These are phyloP conservation scores for Arthrobotrys sinensis DNA, from an alignment of 2,329 filamentous ascomycete species.

Conservation along the genomic window DNA sequence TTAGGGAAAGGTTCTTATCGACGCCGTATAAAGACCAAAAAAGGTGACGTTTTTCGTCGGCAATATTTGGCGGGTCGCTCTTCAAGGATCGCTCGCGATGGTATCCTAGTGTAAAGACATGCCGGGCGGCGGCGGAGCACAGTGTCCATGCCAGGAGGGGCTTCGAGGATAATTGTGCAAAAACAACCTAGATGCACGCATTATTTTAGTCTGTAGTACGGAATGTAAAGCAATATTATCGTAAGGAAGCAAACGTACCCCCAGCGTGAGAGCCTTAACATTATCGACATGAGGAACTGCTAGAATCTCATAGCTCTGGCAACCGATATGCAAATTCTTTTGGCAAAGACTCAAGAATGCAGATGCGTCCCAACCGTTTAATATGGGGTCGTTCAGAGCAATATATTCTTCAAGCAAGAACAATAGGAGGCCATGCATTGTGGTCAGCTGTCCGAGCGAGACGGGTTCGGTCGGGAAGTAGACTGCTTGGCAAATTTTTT, in stretches of 20 bases:
- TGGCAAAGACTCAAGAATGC: slow-evolving; percentile 41
- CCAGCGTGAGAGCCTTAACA: slow-evolving; percentile 43
- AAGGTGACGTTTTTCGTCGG: slow-evolving; percentile 54
- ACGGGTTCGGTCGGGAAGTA: slow-evolving; percentile 59
- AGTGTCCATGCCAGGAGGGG: slow-evolving; percentile 54
- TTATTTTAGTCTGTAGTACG: background rate
- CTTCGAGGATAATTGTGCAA: slow-evolving; percentile 50
- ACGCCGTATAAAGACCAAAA: slow-evolving; percentile 58
- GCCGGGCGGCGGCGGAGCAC: slow-evolving; percentile 49
- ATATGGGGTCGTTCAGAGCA: slow-evolving; percentile 43
- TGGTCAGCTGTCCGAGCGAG: slow-evolving; percentile 50
- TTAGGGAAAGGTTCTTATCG: slow-evolving; percentile 54
- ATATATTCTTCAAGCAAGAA: slow-evolving; percentile 51
- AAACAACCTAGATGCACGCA: slow-evolving; percentile 25
- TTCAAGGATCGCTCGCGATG: slow-evolving; percentile 57
- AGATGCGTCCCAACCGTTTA: slow-evolving; percentile 40
- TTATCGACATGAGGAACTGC: slow-evolving; percentile 52
- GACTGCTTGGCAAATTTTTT: slow-evolving; percentile 53
- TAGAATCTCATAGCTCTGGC: slow-evolving; percentile 55
- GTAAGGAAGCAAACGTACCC: slow-evolving; percentile 17
- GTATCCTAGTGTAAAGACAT: slow-evolving; percentile 50
- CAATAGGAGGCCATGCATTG: slow-evolving; percentile 53
- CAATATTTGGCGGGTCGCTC: slow-evolving; percentile 38
- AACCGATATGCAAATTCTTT: slow-evolving; percentile 58
- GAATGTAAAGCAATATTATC: background rate